Base-by-base conservation (phyloP, 1,284 basidiomycete genomes). In the Stereum hirsutum region DNA sequence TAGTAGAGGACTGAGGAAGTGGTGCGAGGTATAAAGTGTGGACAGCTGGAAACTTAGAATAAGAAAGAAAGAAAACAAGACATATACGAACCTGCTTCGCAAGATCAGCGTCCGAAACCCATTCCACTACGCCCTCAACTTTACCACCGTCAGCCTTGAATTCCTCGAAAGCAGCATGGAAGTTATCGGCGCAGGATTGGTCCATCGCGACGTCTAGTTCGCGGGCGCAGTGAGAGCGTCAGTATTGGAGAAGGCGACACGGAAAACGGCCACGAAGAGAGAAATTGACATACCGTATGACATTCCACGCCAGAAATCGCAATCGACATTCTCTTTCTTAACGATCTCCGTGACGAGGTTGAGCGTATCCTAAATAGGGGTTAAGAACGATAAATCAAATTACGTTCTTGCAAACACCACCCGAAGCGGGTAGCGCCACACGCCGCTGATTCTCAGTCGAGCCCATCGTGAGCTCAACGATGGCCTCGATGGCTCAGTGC, bases 291-390 rank as follows among this genome's bases (percentile, higher is more conserved):
- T 8, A 30, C 28, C 28, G n/a, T 50, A 54, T 6, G 48, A 48
- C 33, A 28, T 37, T 3, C 58, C 57, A 27, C 56, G 42, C 57
- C 57, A 57, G 47, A 60, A 57, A 46, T 60, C 58, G 44, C 58
- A 60, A 42, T 60, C 54, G 41, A 60, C 55, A 12, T 46, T 46
- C 34, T 59, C 57, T 40, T 54, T 54, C 35, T 49, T 41, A 24
- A 57, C 49, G 10, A 55, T 47, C 35, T 57, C 54, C 2, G 27
- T 32, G 25, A 53, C 30, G 30, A 57, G 55, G 21, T 54, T 46
- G 10, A 57, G 50, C n/a, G 55, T 58, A 26, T 58, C 54, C 55
- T 57, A n/a, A 14, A n/a, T n/a, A n/a, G n/a, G n/a, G n/a, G n/a
- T n/a, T n/a, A n/a, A n/a, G n/a, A n/a, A n/a, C n/a, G n/a, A n/a